Evolutionary conservation across 129 eudicot species (phyloP), one percentile per base, ranked within the genome.

Genomic region (Dittrichia graveolens): DNA sequence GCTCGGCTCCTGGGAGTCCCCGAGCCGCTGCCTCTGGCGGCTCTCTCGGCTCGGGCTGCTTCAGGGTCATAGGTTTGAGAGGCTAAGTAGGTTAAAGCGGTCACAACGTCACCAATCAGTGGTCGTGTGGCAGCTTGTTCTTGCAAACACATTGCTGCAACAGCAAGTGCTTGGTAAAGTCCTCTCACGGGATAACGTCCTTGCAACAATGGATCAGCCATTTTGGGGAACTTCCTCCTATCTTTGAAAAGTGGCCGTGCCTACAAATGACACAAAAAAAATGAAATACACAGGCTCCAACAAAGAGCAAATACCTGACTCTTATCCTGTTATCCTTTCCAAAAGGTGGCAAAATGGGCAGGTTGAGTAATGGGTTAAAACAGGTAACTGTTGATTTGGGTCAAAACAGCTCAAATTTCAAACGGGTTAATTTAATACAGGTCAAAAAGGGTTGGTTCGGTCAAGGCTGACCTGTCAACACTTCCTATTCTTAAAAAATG

Each of bases 131-230:
- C 89, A 45, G 97, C 97, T 72, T 92, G 97, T 68, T 92, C 97
- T 83, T 92, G 97, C 73, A 92, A 83, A 80, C 97, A 92, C 97
- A 92, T 92, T 55, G 97, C 97, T 60, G 97, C 97, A 75, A 92
- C 97, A 3, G 97, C 97, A 24, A 92, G 91, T 18, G 97, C 97
- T 86, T 92, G 97, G 81, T 92, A 92, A 8, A 92, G 96, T n/a
- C 97, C 96, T 63, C 97, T 71, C 75, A 92, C 84, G 1, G 97
- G 97, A 70, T 92, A 92, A 16, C 83, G 88, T 5, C 97, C 94
- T 81, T 88, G 90, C 62, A 92, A 67, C 4, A 84, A 65, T 37
- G 98, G 96, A 74, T 92, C 98, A 1, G 96, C 97, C 97, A 91
- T 91, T 78, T 88, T 91, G 0, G 98, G 95, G 74, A 92, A 92